Base-by-base conservation (phyloP, 257 asterid species). In the Capsicum rhomboideum region DNA sequence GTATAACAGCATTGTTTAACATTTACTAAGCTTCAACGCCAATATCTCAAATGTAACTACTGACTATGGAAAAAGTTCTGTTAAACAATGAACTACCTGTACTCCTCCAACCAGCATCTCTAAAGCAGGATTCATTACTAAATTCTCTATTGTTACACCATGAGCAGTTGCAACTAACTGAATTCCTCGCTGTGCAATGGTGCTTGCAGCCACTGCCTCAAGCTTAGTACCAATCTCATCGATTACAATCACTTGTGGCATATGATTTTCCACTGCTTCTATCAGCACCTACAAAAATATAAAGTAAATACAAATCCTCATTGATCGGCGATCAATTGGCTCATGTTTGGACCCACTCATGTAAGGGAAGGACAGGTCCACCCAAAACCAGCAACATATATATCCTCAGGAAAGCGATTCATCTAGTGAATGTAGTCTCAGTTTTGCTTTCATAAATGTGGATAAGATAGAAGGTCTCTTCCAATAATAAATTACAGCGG, bases 81-180 rank as follows among this genome's bases (percentile, higher is more conserved):
- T 49, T 49, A 50, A 77, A 77, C 46, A 29, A 11, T n/a, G 83
- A 87, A 71, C 78, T 91, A 96, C 99, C 98, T 96, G 97, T 82
- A 96, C 96, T 82, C 98, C 98, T 83, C 99, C 99, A 84, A 96
- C 97, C 74, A 96, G 99, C 98, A 94, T 93, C 91, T 96, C 98
- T 75, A 96, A 85, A 80, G 97, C 97, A 81, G 98, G 99, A 92
- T 96, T 94, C 97, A 91, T 92, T 59, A 96, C 97, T 85, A 96
- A 90, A 87, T 94, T 96, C 72, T 96, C 97, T 16, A 96, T 94
- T 78, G 98, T 94, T 64, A 94, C 89, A 83, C 99, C 99, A 91
- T 96, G 99, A 91, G 99, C 99, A 85, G 98, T 96, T 42, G 97
- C 99, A 87, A 96, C 98, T 86, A 96, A 90, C 91, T 96, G 99